Evolutionary conservation across 495 filamentous ascomycete species (phyloP), one percentile per base, ranked within the genome.

Genomic region (Penicillium coffeae): DNA sequence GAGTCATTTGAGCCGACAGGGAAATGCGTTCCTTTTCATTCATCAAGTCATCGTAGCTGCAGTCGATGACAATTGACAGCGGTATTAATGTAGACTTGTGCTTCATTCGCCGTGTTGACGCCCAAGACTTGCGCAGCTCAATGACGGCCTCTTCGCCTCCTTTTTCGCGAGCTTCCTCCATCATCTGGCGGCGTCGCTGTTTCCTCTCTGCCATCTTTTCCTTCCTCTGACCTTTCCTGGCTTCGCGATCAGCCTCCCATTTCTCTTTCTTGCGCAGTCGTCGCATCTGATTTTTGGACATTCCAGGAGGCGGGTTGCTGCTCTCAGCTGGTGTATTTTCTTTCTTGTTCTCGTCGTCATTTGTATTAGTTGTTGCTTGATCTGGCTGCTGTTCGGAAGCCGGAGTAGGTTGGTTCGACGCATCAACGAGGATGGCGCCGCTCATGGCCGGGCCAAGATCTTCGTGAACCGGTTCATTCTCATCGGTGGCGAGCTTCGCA

Each of bases 21-120:
- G 90, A 96, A 7, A 87, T 82, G 14, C 88, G 72, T 60, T 99
- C 94, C 44, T 85, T 81, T 0, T 87, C 82, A 21, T 70, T 73
- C 93, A 99, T 99, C 57, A 92, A 72, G 9, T 87, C 78, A 54
- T 99, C 89, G 54, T 92, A 99, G 51, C 87, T 83, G 64, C 94
- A 97, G 64, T 99, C 93, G 53, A 99, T 66, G 32, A 99, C 70
- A 54, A 97, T 59, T 0, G 88, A 78, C 6, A 97, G 65, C 2
- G 92, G 91, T 6, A 90, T 69, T 51, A 78, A 70, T 35, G 71
- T 65, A 20, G 72, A 69, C 44, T 60, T 62, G 30, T 50, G 39
- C 60, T 69, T 44, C 59, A 66, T 56, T 19, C 52, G 47, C 36
- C 47, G 48, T 1, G 58, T 57, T 19, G 55, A 45, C 42, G 55